Base-by-base conservation (phyloP, 352 stramenopile species). In the Phytophthora cajani region DNA sequence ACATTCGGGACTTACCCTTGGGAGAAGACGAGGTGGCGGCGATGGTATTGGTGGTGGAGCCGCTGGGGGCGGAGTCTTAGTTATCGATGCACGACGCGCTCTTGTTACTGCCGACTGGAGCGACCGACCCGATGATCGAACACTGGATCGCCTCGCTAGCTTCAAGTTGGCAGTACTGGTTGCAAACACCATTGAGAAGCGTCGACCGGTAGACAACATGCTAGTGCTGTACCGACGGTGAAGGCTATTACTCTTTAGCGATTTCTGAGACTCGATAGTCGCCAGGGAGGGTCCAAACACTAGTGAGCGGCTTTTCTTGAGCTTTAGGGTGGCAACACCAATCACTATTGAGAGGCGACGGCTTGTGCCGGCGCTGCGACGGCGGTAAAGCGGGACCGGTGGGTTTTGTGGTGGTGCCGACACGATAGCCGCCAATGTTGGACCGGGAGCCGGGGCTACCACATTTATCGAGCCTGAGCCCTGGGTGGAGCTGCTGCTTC, bases 131-230 rank as follows among this genome's bases (percentile, higher is more conserved):
- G 56, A 53, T 38, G 46, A 25, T 53, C 59, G 47, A 16, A 21
- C 19, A 9, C 47, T 66, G 5, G 59, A 66, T 38, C 59, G 59
- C 14, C 19, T 58, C 6, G 59, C 59, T 19, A 66, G 23, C 49
- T 66, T 66, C 8, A 55, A 14, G 9, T 19, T 58, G n/a, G 23
- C 12, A 14, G 19, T 17, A 21, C 21, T 16, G 7, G 40, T 14
- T 6, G 56, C 11, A 16, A 62, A 10, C 16, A 25, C 46, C 27
- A 19, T n/a, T 3, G 49, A 59, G 9, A 66, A 10, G 2, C 59
- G 59, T 19, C 33, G 59, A 32, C 21, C 38, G 3, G 44, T 17
- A 10, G 46, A 50, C 3, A 65, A 10, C 16, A 44, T 30, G 19
- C 14, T 27, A n/a, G 46, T 17, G 46, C 46, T 54, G 58, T 30